These are phyloP conservation scores for Apiospora saccharicola DNA, from an alignment of 2,329 filamentous ascomycete species.

Conservation along the genomic window DNA sequence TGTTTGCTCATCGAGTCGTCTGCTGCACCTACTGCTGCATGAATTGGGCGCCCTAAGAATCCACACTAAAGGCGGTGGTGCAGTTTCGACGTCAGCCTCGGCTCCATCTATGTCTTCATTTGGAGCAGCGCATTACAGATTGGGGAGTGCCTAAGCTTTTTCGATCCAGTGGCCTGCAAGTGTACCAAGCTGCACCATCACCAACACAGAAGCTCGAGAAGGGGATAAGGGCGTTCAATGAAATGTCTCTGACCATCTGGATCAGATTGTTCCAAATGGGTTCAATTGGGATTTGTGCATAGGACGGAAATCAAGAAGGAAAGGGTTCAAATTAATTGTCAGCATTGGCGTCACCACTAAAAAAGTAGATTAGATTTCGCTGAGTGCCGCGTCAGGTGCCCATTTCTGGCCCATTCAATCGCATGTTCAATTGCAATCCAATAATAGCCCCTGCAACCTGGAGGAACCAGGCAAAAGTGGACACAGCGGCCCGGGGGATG, in stretches of 20 bases:
- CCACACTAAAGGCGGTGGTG: not conserved
- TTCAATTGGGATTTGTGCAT: not conserved
- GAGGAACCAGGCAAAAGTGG: not conserved
- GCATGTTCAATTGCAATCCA: slow-evolving; percentile 4
- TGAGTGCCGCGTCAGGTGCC: not conserved
- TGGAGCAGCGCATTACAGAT: slow-evolving; percentile 1
- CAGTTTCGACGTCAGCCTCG: slow-evolving; percentile 18
- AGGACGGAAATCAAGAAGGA: not conserved
- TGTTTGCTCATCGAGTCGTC: not conserved
- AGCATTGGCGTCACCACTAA: slow-evolving; percentile 6
- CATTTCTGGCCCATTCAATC: not conserved
- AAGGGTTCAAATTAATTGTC: slow-evolving; percentile 7
- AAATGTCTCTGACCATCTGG: not conserved
- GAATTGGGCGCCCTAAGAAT: not conserved
- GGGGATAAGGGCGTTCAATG: not conserved
- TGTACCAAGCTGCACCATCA: not conserved
- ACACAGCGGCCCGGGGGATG: not conserved
- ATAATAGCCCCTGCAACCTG: slow-evolving; percentile 12
- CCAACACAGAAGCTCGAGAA: not conserved
- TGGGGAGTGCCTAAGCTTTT: slow-evolving; percentile 6
- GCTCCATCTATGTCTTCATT: slow-evolving; percentile 10
- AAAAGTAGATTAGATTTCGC: not conserved
- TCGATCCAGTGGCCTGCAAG: not conserved
- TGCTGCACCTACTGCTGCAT: no score
- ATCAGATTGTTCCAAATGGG: not conserved